Base-by-base conservation (phyloP, 2,329 filamentous ascomycete species). In the Pseudopithomyces maydicus region DNA sequence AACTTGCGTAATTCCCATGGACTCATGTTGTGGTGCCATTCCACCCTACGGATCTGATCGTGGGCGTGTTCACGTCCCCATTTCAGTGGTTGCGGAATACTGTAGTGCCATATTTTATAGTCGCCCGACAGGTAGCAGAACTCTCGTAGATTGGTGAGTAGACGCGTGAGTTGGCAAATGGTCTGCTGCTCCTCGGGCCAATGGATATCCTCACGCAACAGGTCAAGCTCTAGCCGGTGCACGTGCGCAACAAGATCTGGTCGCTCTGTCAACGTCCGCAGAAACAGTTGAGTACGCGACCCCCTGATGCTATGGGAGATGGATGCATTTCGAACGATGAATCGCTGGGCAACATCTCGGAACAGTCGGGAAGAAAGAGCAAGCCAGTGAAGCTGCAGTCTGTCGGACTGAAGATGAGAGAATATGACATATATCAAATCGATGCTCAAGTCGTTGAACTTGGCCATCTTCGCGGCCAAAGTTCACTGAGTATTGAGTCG, bases 371-470 rank as follows among this genome's bases (percentile, higher is more conserved):
- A 57, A 17, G 49, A 43, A 10, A 57, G 38, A 10, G 55, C 22
- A 8, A 53, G 11, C 19, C 49, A 22, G 41, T 26, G 29, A 8
- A 57, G 36, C 12, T 42, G 26, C 7, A n/a, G n/a, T 19, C 49
- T 49, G 10, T 57, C 44, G 11, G 36, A 43, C 51, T 53, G 43
- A 6, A 57, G 33, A 15, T 57, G 49, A 46, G 49, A 53, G 32
- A 57, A 53, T 8, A 57, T 57, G 42, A 57, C 50, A 22, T 57
- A 57, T 38, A 57, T 33, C 2, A 57, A 22, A 19, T 57, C 55
- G 12, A 57, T 35, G 44, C 55, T 53, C 20, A 57, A 20, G n/a
- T 57, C 38, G 22, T 22, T 26, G 29, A 57, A 52, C 20, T 33
- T 32, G 29, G 48, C 35, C 54, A 56, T 56, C 12, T 12, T 35